phyloP scores from a whole-genome alignment of 208 protist species.

The Acanthamoeba divionensis region DNA sequence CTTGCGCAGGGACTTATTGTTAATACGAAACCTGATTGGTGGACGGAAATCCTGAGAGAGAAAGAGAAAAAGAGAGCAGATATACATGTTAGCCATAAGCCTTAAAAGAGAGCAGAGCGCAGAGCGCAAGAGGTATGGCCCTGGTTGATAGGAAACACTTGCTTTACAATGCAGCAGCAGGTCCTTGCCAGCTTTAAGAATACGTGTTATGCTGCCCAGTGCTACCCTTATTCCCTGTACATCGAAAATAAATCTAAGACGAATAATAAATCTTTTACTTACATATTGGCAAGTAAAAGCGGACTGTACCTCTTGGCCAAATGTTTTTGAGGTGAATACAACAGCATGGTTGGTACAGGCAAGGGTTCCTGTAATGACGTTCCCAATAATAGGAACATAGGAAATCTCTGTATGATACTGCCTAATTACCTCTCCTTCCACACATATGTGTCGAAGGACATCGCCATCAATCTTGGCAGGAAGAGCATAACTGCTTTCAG shows the following conservation, averaged over 20 bases:
- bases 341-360: constrained; percentile 11
- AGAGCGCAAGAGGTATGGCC: too few species aligned
- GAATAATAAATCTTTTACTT: background rate
- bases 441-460: background rate
- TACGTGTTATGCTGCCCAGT: background rate
- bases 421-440: background rate
- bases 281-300: background rate
- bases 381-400: background rate
- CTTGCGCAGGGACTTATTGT: background rate
- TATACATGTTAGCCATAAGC: too few species aligned
- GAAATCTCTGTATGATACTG: background rate
- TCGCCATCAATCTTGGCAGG: background rate
- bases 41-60: constrained; percentile 38
- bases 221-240: background rate
- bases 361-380: background rate
- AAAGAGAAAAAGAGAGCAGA: too few species aligned
- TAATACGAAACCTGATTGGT: background rate
- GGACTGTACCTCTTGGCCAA: background rate
- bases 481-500: background rate
- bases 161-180: background rate
- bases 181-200: background rate
- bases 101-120: too few species aligned
- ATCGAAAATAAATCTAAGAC: background rate
- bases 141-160: too few species aligned
- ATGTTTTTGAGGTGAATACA: background rate